phyloP scores from a whole-genome alignment of 441 rosid genomes.

The Erodium moschatum region DNA sequence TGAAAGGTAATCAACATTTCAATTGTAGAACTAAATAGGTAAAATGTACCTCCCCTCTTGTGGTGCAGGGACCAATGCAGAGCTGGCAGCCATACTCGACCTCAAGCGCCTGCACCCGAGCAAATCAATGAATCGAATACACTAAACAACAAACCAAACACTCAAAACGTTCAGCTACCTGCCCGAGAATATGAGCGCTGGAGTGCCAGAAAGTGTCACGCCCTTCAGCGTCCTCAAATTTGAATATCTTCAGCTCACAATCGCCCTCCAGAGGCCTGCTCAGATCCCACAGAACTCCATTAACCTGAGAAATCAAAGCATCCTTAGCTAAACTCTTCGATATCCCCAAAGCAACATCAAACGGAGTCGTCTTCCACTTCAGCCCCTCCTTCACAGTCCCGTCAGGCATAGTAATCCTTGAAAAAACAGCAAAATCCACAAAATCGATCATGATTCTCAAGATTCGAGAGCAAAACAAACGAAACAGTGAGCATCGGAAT shows the following conservation, averaged over 20 bases:
- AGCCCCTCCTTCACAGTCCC: conserved; percentile 76
- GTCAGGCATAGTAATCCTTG: conserved; percentile 57
- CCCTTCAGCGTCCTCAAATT: conserved; percentile 71
- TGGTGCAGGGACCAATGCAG: conserved; percentile 96
- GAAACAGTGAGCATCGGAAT: no score
- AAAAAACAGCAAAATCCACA: neutral
- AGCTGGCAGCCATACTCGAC: conserved; percentile 77
- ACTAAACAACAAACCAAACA: conserved; percentile 1
- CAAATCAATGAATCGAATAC: conserved; percentile 13
- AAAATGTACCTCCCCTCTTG: conserved; percentile 76
- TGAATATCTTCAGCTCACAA: conserved; percentile 64
- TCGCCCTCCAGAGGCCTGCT: conserved; percentile 67
- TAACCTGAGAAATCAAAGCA: conserved; percentile 66
- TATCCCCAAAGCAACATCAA: conserved; percentile 61
- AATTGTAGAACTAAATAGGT: neutral
- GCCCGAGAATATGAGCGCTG: conserved; percentile 96
- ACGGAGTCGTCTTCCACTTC: conserved; percentile 69
- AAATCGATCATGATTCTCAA: neutral
- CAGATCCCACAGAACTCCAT: conserved; percentile 84
- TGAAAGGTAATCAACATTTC: neutral
- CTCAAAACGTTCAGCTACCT: conserved; percentile 34
- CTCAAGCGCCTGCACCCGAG: conserved; percentile 61
- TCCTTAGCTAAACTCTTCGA: conserved; percentile 61
- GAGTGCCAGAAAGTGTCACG: conserved; percentile 98
- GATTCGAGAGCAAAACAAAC: neutral